Evolutionary conservation across 192 early-diverging fungal species (phyloP).

Genomic region (Backusella macrospora): DNA sequence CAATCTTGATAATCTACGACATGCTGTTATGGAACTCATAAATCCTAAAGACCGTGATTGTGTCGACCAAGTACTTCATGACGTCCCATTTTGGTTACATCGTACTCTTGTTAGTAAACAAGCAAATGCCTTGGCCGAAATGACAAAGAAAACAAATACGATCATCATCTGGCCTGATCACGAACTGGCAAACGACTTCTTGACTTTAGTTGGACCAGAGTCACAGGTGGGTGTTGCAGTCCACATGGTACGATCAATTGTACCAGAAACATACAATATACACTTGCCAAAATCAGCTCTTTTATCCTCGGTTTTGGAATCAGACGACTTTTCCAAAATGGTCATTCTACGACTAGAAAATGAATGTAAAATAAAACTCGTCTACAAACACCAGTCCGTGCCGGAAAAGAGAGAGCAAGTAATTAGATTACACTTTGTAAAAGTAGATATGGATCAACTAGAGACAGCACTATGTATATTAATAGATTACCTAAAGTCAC

Average conservation of each 20-base stretch:
- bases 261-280: slow-evolving; percentile 61
- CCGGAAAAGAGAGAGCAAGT: not conserved
- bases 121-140: slow-evolving; percentile 43
- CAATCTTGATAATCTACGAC: slow-evolving; percentile 67
- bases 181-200: slow-evolving; percentile 61
- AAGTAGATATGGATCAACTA: slow-evolving; percentile 25
- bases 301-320: slow-evolving; percentile 42
- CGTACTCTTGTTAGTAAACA: slow-evolving; percentile 43
- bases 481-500: slow-evolving; percentile 11
- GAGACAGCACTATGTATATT: slow-evolving; percentile 24
- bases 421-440: slow-evolving; percentile 7
- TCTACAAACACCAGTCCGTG: not conserved
- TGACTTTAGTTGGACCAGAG: slow-evolving; percentile 61
- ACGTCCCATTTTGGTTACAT: slow-evolving; percentile 64
- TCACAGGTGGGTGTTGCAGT: slow-evolving; percentile 55
- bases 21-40: slow-evolving; percentile 61
- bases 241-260: slow-evolving; percentile 52
- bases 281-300: slow-evolving; percentile 51
- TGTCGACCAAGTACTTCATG: slow-evolving; percentile 45
- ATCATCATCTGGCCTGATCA: slow-evolving; percentile 65
- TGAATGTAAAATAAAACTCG: slow-evolving; percentile 45
- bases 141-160: slow-evolving; percentile 58
- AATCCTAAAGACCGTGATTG: slow-evolving; percentile 56
- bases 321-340: slow-evolving; percentile 49
- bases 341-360: slow-evolving; percentile 45